Base-by-base conservation (phyloP, 192 early-diverging fungal genomes). In the Coemansia sp. region DNA sequence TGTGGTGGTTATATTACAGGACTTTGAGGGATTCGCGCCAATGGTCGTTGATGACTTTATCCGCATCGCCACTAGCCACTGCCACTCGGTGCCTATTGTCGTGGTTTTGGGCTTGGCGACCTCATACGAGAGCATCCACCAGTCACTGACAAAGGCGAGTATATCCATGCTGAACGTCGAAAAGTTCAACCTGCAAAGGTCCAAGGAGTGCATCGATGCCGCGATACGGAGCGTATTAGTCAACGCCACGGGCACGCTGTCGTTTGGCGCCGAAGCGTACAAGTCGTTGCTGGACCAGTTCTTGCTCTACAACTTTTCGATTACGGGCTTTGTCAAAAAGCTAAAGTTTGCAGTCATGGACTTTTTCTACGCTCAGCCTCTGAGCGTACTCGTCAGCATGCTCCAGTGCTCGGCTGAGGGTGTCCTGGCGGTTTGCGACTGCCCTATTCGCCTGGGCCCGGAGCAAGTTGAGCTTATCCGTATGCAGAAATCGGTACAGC, bases 41-140 rank as follows among this genome's bases (percentile, higher is more conserved):
- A 63, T 65, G 12, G 76, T 93, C 0, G 82, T 94, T 5, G 84
- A 92, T 55, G 86, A 91, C 58, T 83, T 94, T 62, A 83, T 95
- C 53, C 82, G 80, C 17, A 63, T 72, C 24, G 65, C 65, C 36
- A 89, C 90, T 63, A 81, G 87, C 55, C 91, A 92, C 72, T 83
- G 83, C 46, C 66, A 80, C 29, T 66, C 71, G 29, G 74, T 95
- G 24, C 93, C 93, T 2, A 86, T 98, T 58, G 84, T 91, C 1
- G 67, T 95, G 14, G 57, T 96, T 0, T 80, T 98, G 60, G 91
- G 92, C 4, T 70, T 98, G n/a, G 91, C 93, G 4, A 96, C 94
- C 5, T 91, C 89, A 8, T 85, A 87, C 24, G 90, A 95, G 18
- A 84, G 85, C 8, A 24, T 98, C 7, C 88, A 92, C 50, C 90